Evolutionary conservation across 2,329 filamentous ascomycete species (phyloP).

Genomic region (Aspergillus eucalypticola): DNA sequence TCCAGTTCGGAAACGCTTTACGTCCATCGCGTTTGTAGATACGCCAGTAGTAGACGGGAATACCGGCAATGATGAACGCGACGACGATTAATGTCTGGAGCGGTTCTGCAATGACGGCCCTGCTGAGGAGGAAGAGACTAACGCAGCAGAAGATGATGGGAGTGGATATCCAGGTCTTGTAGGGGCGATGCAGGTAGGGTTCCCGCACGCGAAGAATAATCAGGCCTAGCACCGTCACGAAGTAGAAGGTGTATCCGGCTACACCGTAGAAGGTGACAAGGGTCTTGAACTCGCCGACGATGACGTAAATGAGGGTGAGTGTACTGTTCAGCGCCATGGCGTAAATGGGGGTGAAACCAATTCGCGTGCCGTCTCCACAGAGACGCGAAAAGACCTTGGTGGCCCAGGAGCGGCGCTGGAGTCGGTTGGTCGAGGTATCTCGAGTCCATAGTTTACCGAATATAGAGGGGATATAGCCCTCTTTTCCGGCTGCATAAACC

Average conservation of each 20-base stretch:
- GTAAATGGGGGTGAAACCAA: slow-evolving; percentile 93
- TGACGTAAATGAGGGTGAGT: slow-evolving; percentile 74
- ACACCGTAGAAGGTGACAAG: slow-evolving; percentile 97
- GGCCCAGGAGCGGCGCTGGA: slow-evolving; percentile 55
- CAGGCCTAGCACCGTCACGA: slow-evolving; percentile 87
- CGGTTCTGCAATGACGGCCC: slow-evolving; percentile 88
- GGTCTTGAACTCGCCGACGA: slow-evolving; percentile 86
- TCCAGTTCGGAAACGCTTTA: slow-evolving; percentile 39
- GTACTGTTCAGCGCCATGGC: slow-evolving; percentile 79
- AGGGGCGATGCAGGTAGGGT: slow-evolving; percentile 83
- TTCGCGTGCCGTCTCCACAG: slow-evolving; percentile 72
- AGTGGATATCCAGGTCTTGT: slow-evolving; percentile 94
- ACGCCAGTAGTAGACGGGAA: slow-evolving; percentile 88
- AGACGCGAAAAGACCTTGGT: slow-evolving; percentile 61
- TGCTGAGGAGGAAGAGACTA: slow-evolving; percentile 83
- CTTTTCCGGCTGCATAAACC: slow-evolving; percentile 91
- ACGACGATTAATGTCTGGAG: slow-evolving; percentile 86
- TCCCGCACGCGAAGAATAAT: slow-evolving; percentile 88
- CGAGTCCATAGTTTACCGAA: slow-evolving; percentile 81
- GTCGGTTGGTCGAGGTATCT: slow-evolving; percentile 32
- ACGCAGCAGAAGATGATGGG: slow-evolving; percentile 99
- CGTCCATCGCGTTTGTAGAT: slow-evolving; percentile 65
- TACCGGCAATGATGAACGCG: slow-evolving; percentile 76
- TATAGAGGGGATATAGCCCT: slow-evolving; percentile 83
- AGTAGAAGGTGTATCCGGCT: slow-evolving; percentile 96